Evolutionary conservation across 73 alveolate species (phyloP).

Genomic region (Tetrahymena borealis): DNA sequence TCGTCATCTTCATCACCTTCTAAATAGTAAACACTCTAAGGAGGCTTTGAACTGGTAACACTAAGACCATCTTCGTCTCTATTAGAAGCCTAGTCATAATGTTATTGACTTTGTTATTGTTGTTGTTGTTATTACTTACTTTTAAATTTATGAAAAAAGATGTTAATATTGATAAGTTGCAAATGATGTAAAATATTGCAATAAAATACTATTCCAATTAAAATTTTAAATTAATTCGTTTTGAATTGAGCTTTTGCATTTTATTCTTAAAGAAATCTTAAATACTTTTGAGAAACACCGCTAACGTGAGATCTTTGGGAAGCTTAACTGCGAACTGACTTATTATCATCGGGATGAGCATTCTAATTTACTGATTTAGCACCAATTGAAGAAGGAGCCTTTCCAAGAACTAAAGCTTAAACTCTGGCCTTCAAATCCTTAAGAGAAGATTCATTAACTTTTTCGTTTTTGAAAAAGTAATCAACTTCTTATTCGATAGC

Average conservation of each 20-base stretch:
- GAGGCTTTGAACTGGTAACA: constrained; percentile 36
- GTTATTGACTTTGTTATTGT: neutral
- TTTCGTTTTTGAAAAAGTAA: constrained; percentile 20
- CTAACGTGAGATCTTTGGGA: constrained; percentile 5
- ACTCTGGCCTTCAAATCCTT: constrained; percentile 31
- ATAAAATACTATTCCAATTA: too few species aligned
- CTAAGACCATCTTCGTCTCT: constrained; percentile 20
- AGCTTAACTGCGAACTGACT: neutral
- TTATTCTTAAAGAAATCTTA: neutral
- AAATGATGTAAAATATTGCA: too few species aligned
- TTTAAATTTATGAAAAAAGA: neutral
- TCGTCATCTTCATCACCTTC: constrained; percentile 44
- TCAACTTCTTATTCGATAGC: constrained; percentile 22
- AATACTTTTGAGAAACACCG: constrained; percentile 22
- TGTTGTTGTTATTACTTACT: constrained; percentile 10
- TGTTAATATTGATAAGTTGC: neutral
- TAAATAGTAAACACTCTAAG: constrained; percentile 28
- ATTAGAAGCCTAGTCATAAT: neutral
- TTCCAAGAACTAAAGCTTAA: neutral
- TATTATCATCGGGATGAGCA: neutral
- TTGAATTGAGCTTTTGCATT: neutral
- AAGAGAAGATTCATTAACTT: constrained; percentile 33
- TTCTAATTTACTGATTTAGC: constrained; percentile 21
- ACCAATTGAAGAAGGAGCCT: constrained; percentile 4
- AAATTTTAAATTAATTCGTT: neutral